Evolutionary conservation across 1,284 basidiomycete genomes (phyloP).

Genomic region (Microbotryum scabiosae): DNA sequence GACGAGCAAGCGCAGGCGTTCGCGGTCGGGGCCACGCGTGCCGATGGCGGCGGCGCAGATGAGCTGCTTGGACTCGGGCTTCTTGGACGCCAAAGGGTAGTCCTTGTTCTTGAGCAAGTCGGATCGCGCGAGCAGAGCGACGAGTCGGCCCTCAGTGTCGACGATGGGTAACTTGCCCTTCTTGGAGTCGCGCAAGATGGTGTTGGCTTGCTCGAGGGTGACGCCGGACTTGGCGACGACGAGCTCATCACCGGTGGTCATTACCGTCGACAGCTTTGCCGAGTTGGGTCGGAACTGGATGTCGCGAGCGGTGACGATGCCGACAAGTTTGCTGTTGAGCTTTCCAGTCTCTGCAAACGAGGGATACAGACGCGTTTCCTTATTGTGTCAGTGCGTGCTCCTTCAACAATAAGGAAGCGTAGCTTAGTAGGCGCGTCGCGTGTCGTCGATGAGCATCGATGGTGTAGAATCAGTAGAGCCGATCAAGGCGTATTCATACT

Average conservation of each 20-base stretch:
- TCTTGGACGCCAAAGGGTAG: slow-evolving; percentile 90
- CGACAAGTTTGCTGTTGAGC: slow-evolving; percentile 82
- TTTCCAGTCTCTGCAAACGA: slow-evolving; percentile 63
- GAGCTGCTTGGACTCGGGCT: slow-evolving; percentile 85
- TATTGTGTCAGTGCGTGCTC: not conserved
- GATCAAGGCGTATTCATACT: slow-evolving; percentile 1
- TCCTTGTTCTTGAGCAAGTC: slow-evolving; percentile 98
- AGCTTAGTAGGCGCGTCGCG: not conserved
- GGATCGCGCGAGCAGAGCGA: slow-evolving; percentile 84
- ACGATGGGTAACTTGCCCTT: slow-evolving; percentile 96
- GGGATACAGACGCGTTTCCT: not conserved
- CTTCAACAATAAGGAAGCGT: not conserved
- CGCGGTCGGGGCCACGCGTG: slow-evolving; percentile 79
- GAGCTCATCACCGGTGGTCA: slow-evolving; percentile 64
- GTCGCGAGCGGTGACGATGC: slow-evolving; percentile 94
- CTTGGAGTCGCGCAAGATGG: slow-evolving; percentile 89
- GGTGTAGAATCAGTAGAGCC: not conserved
- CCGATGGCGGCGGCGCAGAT: slow-evolving; percentile 96
- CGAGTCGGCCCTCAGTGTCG: slow-evolving; percentile 62
- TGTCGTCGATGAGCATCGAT: not conserved
- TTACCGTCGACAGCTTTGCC: slow-evolving; percentile 69
- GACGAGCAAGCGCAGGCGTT: slow-evolving; percentile 74
- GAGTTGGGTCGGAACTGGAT: slow-evolving; percentile 78
- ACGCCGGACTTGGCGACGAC: slow-evolving; percentile 77
- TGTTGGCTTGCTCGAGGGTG: slow-evolving; percentile 85